Percentiles rank a stretch among this genome's conserved stretches.
Conservation (phyloP, 805 yeast genomes). For the Teunomyces pallodes region DNA sequence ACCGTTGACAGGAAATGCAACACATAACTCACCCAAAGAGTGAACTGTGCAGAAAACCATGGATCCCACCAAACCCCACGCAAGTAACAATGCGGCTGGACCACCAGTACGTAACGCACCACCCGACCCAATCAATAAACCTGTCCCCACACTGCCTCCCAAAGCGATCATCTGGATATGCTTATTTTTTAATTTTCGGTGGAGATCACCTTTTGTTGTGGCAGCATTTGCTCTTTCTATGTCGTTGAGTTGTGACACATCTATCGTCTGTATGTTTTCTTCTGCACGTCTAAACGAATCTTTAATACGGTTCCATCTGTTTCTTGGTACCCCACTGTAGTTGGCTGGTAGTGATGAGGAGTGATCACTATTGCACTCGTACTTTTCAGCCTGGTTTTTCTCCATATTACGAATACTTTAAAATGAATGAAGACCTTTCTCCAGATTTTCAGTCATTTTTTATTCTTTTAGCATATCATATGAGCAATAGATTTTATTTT, state of each 20-base stretch:
- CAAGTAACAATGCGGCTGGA: slow-evolving; percentile 48
- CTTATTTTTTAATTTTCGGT: slow-evolving; percentile 20
- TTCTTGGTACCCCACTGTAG: neutral
- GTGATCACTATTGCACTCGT: neutral
- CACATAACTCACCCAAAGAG: slow-evolving; percentile 67
- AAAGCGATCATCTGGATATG: slow-evolving; percentile 28
- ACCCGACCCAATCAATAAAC: slow-evolving; percentile 50
- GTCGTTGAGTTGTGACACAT: slow-evolving; percentile 15
- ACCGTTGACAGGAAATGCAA: slow-evolving; percentile 38
- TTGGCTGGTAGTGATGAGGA: neutral
- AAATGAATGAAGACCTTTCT: neutral
- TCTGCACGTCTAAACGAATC: slow-evolving; percentile 33
- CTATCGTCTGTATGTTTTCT: neutral
- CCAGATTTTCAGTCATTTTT: neutral
- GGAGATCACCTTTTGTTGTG: slow-evolving; percentile 23
- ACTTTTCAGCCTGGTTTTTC: neutral
- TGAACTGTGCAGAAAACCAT: slow-evolving; percentile 59
- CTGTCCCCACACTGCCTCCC: slow-evolving; percentile 30
- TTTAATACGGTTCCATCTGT: slow-evolving; percentile 20
- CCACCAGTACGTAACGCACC: slow-evolving; percentile 38
- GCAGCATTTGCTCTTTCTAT: slow-evolving; percentile 35
- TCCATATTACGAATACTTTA: neutral
- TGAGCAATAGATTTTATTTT: neutral
- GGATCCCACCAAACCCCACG: slow-evolving; percentile 54
- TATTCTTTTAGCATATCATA: neutral